Conservation (phyloP, 768 basidiomycete genomes). For the Pleurotus tuoliensis region DNA sequence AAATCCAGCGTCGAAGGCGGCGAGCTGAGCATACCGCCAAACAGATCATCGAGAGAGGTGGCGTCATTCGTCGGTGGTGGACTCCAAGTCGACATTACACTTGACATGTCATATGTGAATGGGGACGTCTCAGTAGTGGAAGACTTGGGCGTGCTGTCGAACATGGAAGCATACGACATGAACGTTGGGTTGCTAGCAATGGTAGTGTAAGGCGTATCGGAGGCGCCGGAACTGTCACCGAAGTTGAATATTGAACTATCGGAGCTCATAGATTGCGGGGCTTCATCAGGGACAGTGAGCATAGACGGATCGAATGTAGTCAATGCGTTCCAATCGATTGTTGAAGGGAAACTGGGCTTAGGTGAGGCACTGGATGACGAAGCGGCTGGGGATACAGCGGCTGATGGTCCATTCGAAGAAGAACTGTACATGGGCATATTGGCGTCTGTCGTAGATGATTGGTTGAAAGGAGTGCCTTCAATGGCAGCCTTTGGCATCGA, state of each 20-base stretch:
- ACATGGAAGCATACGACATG: constrained; percentile 71
- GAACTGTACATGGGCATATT: constrained; percentile 13
- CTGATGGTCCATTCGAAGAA: constrained; percentile 14
- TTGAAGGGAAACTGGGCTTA: constrained; percentile 26
- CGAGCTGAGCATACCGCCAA: constrained; percentile 28
- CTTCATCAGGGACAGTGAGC: constrained; percentile 62
- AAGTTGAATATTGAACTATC: constrained; percentile 57
- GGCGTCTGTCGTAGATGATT: constrained; percentile 14
- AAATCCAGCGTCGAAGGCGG: constrained; percentile 25
- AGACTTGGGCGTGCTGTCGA: constrained; percentile 35
- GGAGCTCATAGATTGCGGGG: constrained; percentile 47
- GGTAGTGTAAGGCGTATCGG: constrained; percentile 61
- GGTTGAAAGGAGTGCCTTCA: constrained; percentile 15
- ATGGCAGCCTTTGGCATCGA: constrained; percentile 50
- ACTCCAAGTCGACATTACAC: constrained; percentile 39
- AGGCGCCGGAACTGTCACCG: constrained; percentile 42
- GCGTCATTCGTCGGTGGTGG: constrained; percentile 25
- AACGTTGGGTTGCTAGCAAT: constrained; percentile 82
- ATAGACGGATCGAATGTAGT: constrained; percentile 68
- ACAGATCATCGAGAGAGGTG: constrained; percentile 41
- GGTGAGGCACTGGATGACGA: constrained; percentile 26
- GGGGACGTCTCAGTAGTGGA: constrained; percentile 23
- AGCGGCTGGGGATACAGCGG: constrained; percentile 15
- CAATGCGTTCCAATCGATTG: constrained; percentile 63
- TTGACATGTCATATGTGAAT: constrained; percentile 45